Base-by-base conservation (phyloP, 73 alveolate genomes). In the Effrenium voratum region DNA sequence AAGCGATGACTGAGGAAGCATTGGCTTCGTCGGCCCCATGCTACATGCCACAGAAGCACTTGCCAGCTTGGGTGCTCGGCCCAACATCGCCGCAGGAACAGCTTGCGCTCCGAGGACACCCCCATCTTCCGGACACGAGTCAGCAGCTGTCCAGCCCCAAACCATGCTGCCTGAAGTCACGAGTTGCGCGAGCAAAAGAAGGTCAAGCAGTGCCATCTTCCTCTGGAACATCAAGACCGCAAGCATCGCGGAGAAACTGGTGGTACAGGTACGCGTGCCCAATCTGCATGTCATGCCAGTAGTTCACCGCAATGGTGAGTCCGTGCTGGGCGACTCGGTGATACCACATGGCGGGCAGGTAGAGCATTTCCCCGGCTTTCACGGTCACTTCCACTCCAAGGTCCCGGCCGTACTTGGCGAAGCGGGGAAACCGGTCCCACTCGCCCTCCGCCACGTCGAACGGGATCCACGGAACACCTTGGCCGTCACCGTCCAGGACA, bases 331-430 rank as follows among this genome's bases (percentile, higher is more conserved):
- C 88, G 32, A 91, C 98, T 0, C 98, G 98, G 36, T 91, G 98
- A 43, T 91, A 91, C 98, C 98, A 91, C 88, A 91, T 66, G 28
- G 98, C 98, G 1, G 98, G 98, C 59, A 91, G 57, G 60, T 70
- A 91, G 59, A 91, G 77, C 43, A 91, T 59, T 60, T 91, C 98
- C n/a, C 98, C 90, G 19, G 12, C 73, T 16, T 50, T 32, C 52
- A 82, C 92, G 24, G 73, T 34, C 34, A 82, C 92, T 3, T 22
- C 68, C 12, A 55, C 68, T 12, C 22, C 22, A 55, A 55, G 68
- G 22, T 12, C 22, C 68, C 30, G 30, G 2, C 92, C 92, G 34
- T 49, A 82, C 28, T 49, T 40, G 36, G 30, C 92, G 28, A 47
- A 82, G 50, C 49, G 75, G 34, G 92, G 75, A 34, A 47, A 82